Base-by-base conservation (phyloP, 148 eudicot species). In the Spergularia bocconei region DNA sequence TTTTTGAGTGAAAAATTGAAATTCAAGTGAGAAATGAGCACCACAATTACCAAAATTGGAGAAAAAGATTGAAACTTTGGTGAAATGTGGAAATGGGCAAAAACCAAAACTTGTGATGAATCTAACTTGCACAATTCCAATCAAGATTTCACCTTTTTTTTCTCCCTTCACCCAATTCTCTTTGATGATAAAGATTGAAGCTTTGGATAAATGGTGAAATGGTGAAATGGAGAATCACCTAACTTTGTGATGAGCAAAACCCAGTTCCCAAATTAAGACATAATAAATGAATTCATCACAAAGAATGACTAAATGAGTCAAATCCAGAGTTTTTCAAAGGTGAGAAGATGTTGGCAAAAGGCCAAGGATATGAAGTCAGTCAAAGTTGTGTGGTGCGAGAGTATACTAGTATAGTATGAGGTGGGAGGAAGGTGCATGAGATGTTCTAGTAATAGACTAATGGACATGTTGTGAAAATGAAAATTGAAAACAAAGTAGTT, bases 301-400 rank as follows among this genome's bases (percentile, higher is more conserved):
- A 69, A 52, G 20, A 21, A 53, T 69, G 72, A 51, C 58, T 50
- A 15, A 69, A 69, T 54, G 72, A 69, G 54, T 52, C n/a, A 15
- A 44, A 25, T 25, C 13, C 41, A 7, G 72, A 69, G 13, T 53
- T 52, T 6, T 50, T 68, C 71, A 50, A 21, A 23, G 36, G 17
- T 21, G 8, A 13, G 47, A 33, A 12, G 38, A 13, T 21, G 36
- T 29, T 29, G 36, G 36, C 36, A 29, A 29, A 29, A 29, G n/a
- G 51, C 25, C 20, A 0, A 69, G 14, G 14, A 44, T 15, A 16
- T 69, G 60, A 54, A 69, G 7, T 25, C 4, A 20, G 59, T 53
- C 59, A 69, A 69, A 69, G 10, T 69, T 69, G 19, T 69, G 72
- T 69, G 72, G 72, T 69, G 60, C 15, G 47, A 39, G 52, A 65